phyloP scores from a whole-genome alignment of 139 green algal species.

The Auxenochlorella protothecoides region DNA sequence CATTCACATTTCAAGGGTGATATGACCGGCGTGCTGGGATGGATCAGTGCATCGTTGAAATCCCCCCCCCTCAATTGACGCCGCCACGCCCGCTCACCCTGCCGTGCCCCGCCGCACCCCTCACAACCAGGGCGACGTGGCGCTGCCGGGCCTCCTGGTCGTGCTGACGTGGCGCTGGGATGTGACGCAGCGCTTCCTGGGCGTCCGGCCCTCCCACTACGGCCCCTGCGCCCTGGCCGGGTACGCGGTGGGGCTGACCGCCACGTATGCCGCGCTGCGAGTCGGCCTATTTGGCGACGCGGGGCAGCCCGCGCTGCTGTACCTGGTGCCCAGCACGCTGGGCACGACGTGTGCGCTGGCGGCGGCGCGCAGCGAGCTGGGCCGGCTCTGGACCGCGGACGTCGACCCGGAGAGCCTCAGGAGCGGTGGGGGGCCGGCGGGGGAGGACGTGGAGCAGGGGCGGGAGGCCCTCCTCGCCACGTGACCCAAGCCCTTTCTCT shows the following conservation, averaged over 20 bases:
- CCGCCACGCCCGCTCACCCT: no score
- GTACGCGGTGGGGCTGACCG: slow-evolving; percentile 64
- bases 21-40: background rate
- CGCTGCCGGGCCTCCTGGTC: slow-evolving; percentile 72
- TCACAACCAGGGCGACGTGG: slow-evolving; percentile 45
- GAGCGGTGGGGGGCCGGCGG: no score
- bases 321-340: slow-evolving; percentile 83
- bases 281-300: slow-evolving; percentile 31
- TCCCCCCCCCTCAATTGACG: background rate
- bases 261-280: slow-evolving; percentile 74
- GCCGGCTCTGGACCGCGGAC: slow-evolving; percentile 29
- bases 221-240: slow-evolving; percentile 31
- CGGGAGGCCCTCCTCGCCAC: no score
- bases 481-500: no score
- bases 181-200: background rate
- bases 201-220: slow-evolving; percentile 24
- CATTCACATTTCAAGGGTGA: no score
- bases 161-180: slow-evolving; percentile 32
- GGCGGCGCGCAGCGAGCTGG: slow-evolving; percentile 35
- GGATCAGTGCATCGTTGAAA: no score
- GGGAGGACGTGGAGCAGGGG: background rate
- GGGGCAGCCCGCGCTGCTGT: slow-evolving; percentile 89
- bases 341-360: slow-evolving; percentile 35
- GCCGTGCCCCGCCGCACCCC: background rate
- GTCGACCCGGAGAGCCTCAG: background rate